Base-by-base conservation (phyloP, 2,329 filamentous ascomycete species). In the Colletotrichum coccodes region DNA sequence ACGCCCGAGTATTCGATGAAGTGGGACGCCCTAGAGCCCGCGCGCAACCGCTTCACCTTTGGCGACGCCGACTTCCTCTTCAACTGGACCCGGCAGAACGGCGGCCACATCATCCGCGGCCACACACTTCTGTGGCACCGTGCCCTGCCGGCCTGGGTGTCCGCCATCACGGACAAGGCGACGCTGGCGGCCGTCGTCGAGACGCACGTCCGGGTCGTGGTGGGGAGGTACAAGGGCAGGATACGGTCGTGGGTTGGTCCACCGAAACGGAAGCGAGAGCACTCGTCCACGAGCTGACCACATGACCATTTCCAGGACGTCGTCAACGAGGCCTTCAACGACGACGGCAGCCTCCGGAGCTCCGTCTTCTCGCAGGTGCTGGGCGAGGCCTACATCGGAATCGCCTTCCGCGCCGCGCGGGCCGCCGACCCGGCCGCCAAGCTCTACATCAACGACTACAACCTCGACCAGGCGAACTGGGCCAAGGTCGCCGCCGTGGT, bases 371-470 rank as follows among this genome's bases (percentile, higher is more conserved):
- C 83, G 75, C 84, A 87, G 26, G 87, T 93, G 2, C 84, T 94
- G 5, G 91, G 91, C 47, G 90, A 93, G 79, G 86, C 87, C 75
- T 93, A 91, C 75, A 88, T 94, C 58, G 81, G 83, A 28, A 91
- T 92, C 73, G 91, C 91, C 40, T 94, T 94, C 81, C 83, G 87
- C 60, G 88, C 91, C 9, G 92, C 92, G 28, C 86, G 87, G 57
- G 83, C 83, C 8, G 91, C 90, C 11, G 92, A 94, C 76, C 90
- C 91, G 2, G 73, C 79, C 62, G 90, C 89, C 2, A 91, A 90
- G 79, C 84, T 94, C 42, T 94, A 92, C 83, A 92, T 94, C 81
- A 94, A 94, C 79, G 91, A 94, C 76, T 89, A 86, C 80, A 92
- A 92, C 81, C 85, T 92, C 54, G 90, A 92, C 79, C 82, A 78